Evolutionary conservation across 2,329 filamentous ascomycete species (phyloP).

Genomic region (Penicillium brasilianum): DNA sequence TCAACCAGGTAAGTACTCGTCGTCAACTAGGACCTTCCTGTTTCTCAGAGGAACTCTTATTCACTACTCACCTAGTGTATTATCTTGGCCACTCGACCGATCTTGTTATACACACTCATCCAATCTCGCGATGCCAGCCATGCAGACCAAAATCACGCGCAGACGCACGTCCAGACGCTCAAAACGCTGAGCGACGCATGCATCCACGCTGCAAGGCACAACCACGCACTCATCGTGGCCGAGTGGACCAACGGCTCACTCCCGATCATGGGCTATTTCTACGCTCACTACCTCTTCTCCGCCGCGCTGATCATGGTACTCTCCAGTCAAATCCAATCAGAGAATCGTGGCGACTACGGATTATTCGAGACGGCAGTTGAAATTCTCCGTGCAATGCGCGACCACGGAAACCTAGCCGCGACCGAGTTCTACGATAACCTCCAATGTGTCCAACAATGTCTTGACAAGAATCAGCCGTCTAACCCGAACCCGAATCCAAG

Average conservation of each 20-base stretch:
- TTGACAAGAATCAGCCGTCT: slow-evolving; percentile 6
- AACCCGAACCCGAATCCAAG: neutral
- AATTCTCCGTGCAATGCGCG: slow-evolving; percentile 34
- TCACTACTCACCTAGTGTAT: slow-evolving; percentile 40
- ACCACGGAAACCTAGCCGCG: slow-evolving; percentile 38
- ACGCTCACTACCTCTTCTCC: slow-evolving; percentile 43
- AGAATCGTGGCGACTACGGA: slow-evolving; percentile 28
- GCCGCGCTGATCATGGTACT: slow-evolving; percentile 39
- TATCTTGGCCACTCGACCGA: slow-evolving; percentile 42
- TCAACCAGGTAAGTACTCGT: slow-evolving; percentile 34
- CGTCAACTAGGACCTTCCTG: too few species aligned
- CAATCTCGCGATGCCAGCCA: slow-evolving; percentile 21
- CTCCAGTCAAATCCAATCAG: slow-evolving; percentile 29
- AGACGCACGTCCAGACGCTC: slow-evolving; percentile 27
- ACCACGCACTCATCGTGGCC: slow-evolving; percentile 37
- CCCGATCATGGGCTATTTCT: slow-evolving; percentile 41
- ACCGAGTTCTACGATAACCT: slow-evolving; percentile 38
- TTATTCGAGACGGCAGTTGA: slow-evolving; percentile 34
- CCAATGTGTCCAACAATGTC: slow-evolving; percentile 22
- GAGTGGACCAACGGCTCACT: slow-evolving; percentile 41
- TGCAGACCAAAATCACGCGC: slow-evolving; percentile 11
- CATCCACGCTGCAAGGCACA: slow-evolving; percentile 39
- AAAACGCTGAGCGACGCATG: slow-evolving; percentile 41
- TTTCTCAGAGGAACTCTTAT: too few species aligned
- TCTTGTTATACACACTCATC: slow-evolving; percentile 40